Percentiles rank a stretch among this genome's conserved stretches.
Evolutionary conservation across 495 filamentous ascomycete species (phyloP).

Genomic region (Aspergillus funiculosus): DNA sequence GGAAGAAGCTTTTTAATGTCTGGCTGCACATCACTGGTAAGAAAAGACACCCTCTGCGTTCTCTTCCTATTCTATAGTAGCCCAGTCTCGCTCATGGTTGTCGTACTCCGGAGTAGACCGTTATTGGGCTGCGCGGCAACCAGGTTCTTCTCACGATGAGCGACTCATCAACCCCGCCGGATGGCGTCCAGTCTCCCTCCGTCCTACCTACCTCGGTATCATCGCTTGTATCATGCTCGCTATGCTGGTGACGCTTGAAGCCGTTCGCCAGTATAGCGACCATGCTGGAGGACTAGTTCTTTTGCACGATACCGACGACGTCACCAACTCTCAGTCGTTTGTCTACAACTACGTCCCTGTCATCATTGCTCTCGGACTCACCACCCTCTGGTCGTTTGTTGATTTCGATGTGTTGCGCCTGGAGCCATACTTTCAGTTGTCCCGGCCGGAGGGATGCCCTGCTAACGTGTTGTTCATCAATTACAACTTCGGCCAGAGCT

Average conservation of each 20-base stretch:
- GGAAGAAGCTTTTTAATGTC: constrained; percentile 11
- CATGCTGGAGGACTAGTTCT: constrained; percentile 30
- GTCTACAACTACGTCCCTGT: constrained; percentile 39
- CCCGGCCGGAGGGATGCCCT: constrained; percentile 31
- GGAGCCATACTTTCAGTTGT: constrained; percentile 39
- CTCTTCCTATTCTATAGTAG: neutral
- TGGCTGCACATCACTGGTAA: constrained; percentile 11
- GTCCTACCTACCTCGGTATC: constrained; percentile 28
- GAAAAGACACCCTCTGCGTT: neutral
- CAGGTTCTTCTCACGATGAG: constrained; percentile 11
- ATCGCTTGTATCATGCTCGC: constrained; percentile 23
- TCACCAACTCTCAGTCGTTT: constrained; percentile 31
- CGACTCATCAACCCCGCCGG: constrained; percentile 14
- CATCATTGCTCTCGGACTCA: constrained; percentile 30
- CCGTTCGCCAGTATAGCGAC: constrained; percentile 32
- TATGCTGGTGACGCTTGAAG: constrained; percentile 28
- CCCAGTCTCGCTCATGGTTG: neutral
- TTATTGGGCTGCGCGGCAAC: constrained; percentile 6
- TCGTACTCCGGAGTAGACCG: neutral
- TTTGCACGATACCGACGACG: constrained; percentile 30
- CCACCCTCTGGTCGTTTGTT: constrained; percentile 37
- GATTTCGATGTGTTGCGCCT: constrained; percentile 41
- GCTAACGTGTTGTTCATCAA: constrained; percentile 39
- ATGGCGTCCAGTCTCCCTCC: constrained; percentile 37
- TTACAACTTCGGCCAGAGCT: constrained; percentile 40